Conservation (phyloP, 805 yeast species). For the Saccharomyces mikatae region DNA sequence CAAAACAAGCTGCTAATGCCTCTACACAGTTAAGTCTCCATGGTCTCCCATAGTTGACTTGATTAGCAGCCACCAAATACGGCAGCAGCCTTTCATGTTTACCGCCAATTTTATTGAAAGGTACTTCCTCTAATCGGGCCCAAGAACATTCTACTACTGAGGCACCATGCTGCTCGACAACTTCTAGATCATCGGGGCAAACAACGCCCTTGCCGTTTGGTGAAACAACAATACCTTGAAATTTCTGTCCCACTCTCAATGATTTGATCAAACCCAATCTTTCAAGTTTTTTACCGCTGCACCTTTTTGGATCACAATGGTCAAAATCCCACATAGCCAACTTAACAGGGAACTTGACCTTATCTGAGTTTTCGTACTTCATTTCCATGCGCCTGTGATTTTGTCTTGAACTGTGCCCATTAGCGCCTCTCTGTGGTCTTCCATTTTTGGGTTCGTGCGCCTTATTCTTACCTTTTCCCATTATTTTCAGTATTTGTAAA, state of each 20-base stretch:
- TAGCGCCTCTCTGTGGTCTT: conserved; percentile 33
- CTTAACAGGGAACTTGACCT: conserved; percentile 62
- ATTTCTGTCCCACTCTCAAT: conserved; percentile 86
- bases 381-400: conserved; percentile 39
- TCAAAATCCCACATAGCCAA: conserved; percentile 99
- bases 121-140: conserved; percentile 97
- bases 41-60: conserved; percentile 93
- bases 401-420: conserved; percentile 49
- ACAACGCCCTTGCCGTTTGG: conserved; percentile 89
- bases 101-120: conserved; percentile 88
- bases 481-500: conserved; percentile 3
- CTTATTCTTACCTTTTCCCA: conserved; percentile 42
- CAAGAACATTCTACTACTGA: conserved; percentile 98
- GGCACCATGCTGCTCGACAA: conserved; percentile 78
- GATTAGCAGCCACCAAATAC: conserved; percentile 90
- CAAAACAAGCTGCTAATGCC: conserved; percentile 94
- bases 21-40: conserved; percentile 96
- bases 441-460: conserved; percentile 33
- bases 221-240: conserved; percentile 81
- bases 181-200: conserved; percentile 73
- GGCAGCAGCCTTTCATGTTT: conserved; percentile 80
- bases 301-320: conserved; percentile 96
- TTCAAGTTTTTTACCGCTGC: conserved; percentile 91
- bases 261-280: conserved; percentile 75
- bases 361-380: conserved; percentile 30